Evolutionary conservation across 768 basidiomycete species (phyloP).

Genomic region (Suillus tomentosus): DNA sequence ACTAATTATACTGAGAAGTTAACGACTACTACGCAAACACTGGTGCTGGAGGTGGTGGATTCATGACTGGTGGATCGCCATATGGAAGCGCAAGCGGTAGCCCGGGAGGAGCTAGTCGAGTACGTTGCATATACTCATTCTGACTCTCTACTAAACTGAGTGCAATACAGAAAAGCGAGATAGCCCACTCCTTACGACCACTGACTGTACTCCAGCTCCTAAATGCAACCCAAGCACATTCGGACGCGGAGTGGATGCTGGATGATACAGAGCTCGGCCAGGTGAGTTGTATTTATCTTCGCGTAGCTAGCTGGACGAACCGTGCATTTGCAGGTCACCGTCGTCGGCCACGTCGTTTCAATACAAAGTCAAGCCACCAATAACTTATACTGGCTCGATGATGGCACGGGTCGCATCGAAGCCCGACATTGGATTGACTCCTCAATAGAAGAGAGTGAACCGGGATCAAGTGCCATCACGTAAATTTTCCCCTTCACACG

Average conservation of each 20-base stretch:
- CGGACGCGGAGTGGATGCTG: slow-evolving; percentile 87
- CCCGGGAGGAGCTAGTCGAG: slow-evolving; percentile 53
- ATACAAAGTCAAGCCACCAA: slow-evolving; percentile 78
- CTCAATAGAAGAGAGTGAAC: slow-evolving; percentile 44
- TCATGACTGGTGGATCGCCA: slow-evolving; percentile 60
- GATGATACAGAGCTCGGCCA: slow-evolving; percentile 82
- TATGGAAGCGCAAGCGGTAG: slow-evolving; percentile 57
- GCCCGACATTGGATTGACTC: slow-evolving; percentile 84
- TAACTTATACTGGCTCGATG: slow-evolving; percentile 76
- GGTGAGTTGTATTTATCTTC: slow-evolving; percentile 40
- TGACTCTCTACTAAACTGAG: not conserved
- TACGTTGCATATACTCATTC: slow-evolving; percentile 26
- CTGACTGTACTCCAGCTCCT: slow-evolving; percentile 77
- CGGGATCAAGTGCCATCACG: not conserved
- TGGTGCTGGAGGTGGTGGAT: slow-evolving; percentile 53
- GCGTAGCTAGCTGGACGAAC: slow-evolving; percentile 10
- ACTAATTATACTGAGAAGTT: slow-evolving; percentile 13
- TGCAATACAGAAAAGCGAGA: slow-evolving; percentile 36
- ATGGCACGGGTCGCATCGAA: slow-evolving; percentile 81
- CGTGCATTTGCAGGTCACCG: slow-evolving; percentile 51
- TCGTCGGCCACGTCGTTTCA: slow-evolving; percentile 74
- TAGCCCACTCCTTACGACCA: slow-evolving; percentile 60
- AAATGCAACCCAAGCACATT: slow-evolving; percentile 78
- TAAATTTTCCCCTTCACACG: not conserved
- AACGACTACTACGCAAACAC: slow-evolving; percentile 45